A percentile compares a stretch with the other conserved stretches of the same genome.
Evolutionary conservation across 352 stramenopile genomes (phyloP).

Genomic region (Phytophthora quininea): DNA sequence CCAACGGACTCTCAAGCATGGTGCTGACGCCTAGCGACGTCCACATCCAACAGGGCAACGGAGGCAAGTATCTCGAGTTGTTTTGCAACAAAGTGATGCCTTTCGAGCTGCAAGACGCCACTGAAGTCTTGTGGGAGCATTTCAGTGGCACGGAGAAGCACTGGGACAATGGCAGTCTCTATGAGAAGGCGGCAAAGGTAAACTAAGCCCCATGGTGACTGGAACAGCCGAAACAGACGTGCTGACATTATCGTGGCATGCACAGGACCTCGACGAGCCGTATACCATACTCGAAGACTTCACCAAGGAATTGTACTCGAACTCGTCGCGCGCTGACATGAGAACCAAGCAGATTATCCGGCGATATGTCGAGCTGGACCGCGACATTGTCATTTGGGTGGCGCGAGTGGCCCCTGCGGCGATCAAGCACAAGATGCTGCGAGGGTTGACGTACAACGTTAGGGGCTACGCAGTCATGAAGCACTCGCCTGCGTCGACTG

Average conservation of each 20-base stretch:
- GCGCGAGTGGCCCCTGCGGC: constrained; percentile 33
- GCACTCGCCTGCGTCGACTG: constrained; percentile 20
- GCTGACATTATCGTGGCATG: too few species aligned
- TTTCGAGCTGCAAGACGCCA: constrained; percentile 42
- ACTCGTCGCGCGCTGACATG: constrained; percentile 30
- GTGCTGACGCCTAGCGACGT: constrained; percentile 32
- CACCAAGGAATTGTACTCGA: constrained; percentile 31
- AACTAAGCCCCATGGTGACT: background rate
- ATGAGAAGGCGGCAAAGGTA: constrained; percentile 36
- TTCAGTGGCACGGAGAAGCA: constrained; percentile 40
- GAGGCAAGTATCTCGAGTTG: constrained; percentile 37
- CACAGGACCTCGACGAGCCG: constrained; percentile 31
- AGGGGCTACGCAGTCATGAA: constrained; percentile 27
- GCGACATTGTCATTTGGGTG: constrained; percentile 40
- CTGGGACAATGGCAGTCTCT: constrained; percentile 34
- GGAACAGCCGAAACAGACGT: background rate
- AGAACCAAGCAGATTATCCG: constrained; percentile 33
- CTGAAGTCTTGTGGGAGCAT: constrained; percentile 37
- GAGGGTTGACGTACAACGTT: constrained; percentile 20
- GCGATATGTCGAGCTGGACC: constrained; percentile 35
- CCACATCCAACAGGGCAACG: constrained; percentile 29
- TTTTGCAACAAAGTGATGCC: constrained; percentile 49
- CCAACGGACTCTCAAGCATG: constrained; percentile 31
- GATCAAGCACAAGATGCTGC: constrained; percentile 28
- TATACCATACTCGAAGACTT: constrained; percentile 44